Base-by-base conservation (phyloP, 2,329 filamentous ascomycete species). In the Myriangium duriaei region DNA sequence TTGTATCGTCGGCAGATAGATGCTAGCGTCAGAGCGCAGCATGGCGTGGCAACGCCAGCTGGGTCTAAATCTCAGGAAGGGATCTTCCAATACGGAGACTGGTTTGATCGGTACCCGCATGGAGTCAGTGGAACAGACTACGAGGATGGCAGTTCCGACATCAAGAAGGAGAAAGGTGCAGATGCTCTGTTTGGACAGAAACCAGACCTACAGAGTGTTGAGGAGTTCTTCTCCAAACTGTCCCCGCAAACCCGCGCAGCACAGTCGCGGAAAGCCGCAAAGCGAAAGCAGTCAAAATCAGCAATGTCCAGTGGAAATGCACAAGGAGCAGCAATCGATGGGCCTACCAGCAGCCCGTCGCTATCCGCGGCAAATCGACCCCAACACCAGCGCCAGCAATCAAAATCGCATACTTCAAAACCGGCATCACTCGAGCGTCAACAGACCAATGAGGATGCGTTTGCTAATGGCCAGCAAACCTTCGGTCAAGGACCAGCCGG, bases 71-170 rank as follows among this genome's bases (percentile, higher is more conserved):
- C 30, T 3, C 36, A 33, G 5, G 43, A 45, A n/a, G 32, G 41
- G 13, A 81, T 95, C 50, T 87, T 94, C 57, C 88, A 96, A 52
- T 96, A 96, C 50, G 86, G 87, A 36, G 91, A 96, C 59, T 96
- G 91, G 91, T 96, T 96, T 52, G 82, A 91, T 53, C 75, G 82
- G 47, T 96, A 95, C 55, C 91, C 91, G 1, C 82, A 93, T 50
- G 91, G 91, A 2, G 83, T 96, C 11, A 84, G 83, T 3, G 76
- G 83, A 43, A 71, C 77, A 1, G 85, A 94, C 51, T 91, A 84
- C 58, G 77, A 85, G 50, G 84, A 91, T 47, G 49, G 45, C 15
- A 75, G 73, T 17, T 62, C 68, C 3, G 67, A 72, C 29, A 68
- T 74, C 50, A 77, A 79, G 54, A 82, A 79, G 48, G 82, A 92